Percentiles rank a stretch among this genome's conserved stretches.
These are phyloP conservation scores for Pilasporangium apinafurcum DNA, from an alignment of 352 stramenopile genomes.

Conservation along the genomic window DNA sequence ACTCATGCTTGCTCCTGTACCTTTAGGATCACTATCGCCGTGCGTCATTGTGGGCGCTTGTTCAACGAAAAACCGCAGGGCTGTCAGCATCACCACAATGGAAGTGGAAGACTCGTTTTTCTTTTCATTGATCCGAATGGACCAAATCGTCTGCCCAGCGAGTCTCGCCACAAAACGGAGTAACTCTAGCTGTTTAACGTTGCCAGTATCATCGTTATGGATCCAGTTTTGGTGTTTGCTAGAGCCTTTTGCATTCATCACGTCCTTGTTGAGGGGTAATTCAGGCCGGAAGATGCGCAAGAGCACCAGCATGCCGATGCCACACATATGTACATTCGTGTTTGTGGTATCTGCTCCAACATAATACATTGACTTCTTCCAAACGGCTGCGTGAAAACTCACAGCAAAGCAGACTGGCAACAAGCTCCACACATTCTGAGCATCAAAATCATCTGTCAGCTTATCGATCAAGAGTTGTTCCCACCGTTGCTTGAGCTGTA, in stretches of 20 bases:
- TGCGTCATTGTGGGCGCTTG: not conserved
- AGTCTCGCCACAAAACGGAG: too few relatives aligned
- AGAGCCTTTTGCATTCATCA: too few relatives aligned
- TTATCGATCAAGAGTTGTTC: slow-evolving; percentile 6
- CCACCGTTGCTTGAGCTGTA: not conserved
- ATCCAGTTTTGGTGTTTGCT: too few relatives aligned
- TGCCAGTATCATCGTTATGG: too few relatives aligned
- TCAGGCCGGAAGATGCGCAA: too few relatives aligned
- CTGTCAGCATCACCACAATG: slow-evolving; percentile 7
- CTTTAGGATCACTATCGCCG: too few relatives aligned
- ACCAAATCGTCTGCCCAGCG: too few relatives aligned
- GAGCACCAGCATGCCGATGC: slow-evolving; percentile 22
- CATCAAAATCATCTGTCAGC: slow-evolving; percentile 3
- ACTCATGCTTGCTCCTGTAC: too few relatives aligned
- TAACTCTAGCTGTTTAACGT: too few relatives aligned
- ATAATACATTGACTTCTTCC: slow-evolving; percentile 28
- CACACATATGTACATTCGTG: slow-evolving; percentile 48
- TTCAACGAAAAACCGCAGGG: slow-evolving; percentile 2
- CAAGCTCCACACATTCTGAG: slow-evolving; percentile 15
- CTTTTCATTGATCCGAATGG: too few relatives aligned
- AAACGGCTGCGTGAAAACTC: slow-evolving; percentile 34
- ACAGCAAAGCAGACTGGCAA: slow-evolving; percentile 38
- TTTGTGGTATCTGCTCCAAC: slow-evolving; percentile 23
- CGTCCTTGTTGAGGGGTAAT: too few relatives aligned
- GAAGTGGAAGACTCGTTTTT: too few relatives aligned